Base-by-base conservation (phyloP, 116 monocot genomes). In the Dioscorea cayenensis region DNA sequence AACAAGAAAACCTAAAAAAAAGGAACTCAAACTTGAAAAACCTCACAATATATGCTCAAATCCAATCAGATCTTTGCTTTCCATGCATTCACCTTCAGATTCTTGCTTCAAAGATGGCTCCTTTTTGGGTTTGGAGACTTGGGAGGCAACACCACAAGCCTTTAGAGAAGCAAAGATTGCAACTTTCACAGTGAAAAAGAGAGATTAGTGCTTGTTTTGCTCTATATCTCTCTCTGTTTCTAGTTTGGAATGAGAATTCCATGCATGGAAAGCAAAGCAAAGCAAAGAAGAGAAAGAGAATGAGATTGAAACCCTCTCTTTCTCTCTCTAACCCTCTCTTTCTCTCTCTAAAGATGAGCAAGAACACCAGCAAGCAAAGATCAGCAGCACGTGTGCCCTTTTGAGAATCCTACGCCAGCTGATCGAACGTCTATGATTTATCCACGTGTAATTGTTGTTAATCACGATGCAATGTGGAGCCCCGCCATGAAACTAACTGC, bases 251-350 rank as follows among this genome's bases (percentile, higher is more conserved):
- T 67, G 67, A 75, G 78, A 83, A 75, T 75, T 68, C 78, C 83
- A 83, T 83, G 83, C 83, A 83, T 75, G 67, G 82, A 78, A 83
- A 43, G 83, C 75, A 78, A 78, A 67, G 73, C 68, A 55, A 64
- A 67, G 61, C 70, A 36, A 27, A 17, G 63, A 63, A 19, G 22
- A 10, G 38, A 28, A 38, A 65, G 38, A 70, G 28, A 20, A 29
- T 3, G 12, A 10, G 43, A 43, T 43, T 43, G 43, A 43, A 43
- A 43, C 11, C 11, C 55, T 55, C 55, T 55, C 55, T n/a, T 16
- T 55, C n/a, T 55, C 55, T 16, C 19, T 16, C 55, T n/a, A 5
- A 5, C 43, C 12, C 43, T 43, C 55, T 55, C 55, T n/a, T 16
- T 55, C n/a, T 55, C 55, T 16, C 19, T 16, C 55, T n/a, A n/a